A percentile compares a stretch with the other conserved stretches of the same genome.
phyloP scores from a whole-genome alignment of 202 grass and related monocot genomes.

The Saccharum hybrid region DNA sequence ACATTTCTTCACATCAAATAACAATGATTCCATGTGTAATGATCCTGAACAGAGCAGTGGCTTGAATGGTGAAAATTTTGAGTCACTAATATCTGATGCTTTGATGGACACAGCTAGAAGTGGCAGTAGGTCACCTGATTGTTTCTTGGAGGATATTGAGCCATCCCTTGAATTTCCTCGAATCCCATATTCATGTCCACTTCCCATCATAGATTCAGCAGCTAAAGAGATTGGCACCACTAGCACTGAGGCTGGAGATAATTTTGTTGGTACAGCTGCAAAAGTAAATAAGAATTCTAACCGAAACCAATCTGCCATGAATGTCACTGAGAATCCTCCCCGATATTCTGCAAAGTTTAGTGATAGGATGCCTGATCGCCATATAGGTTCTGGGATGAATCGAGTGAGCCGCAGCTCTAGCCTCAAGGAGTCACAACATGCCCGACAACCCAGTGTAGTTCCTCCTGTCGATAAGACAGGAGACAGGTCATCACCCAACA shows the following conservation, averaged over 20 bases:
- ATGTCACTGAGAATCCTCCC: constrained; percentile 28
- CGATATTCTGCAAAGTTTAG: constrained; percentile 45
- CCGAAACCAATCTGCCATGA: constrained; percentile 29
- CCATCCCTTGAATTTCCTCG: constrained; percentile 42
- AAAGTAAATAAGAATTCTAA: constrained; percentile 30
- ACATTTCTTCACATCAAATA: constrained; percentile 41
- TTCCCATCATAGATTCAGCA: constrained; percentile 55
- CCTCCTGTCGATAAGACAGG: constrained; percentile 52
- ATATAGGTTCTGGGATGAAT: constrained; percentile 49
- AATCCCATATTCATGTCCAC: constrained; percentile 76
- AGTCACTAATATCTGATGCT: constrained; percentile 22
- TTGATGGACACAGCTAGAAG: constrained; percentile 52
- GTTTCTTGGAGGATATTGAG: constrained; percentile 56
- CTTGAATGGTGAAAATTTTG: constrained; percentile 34
- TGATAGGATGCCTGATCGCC: constrained; percentile 49
- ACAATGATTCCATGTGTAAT: constrained; percentile 36
- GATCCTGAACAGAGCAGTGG: constrained; percentile 45
- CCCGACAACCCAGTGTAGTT: constrained; percentile 30
- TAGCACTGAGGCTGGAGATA: constrained; percentile 35
- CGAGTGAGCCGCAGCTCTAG: constrained; percentile 62
- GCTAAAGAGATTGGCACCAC: constrained; percentile 40
- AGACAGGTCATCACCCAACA: constrained; percentile 59
- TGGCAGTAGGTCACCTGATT: constrained; percentile 43
- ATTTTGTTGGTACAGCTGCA: constrained; percentile 34
- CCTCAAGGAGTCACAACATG: constrained; percentile 57